These are phyloP conservation scores for Eruca vesicaria DNA, from an alignment of 441 rosid species.

Conservation along the genomic window DNA sequence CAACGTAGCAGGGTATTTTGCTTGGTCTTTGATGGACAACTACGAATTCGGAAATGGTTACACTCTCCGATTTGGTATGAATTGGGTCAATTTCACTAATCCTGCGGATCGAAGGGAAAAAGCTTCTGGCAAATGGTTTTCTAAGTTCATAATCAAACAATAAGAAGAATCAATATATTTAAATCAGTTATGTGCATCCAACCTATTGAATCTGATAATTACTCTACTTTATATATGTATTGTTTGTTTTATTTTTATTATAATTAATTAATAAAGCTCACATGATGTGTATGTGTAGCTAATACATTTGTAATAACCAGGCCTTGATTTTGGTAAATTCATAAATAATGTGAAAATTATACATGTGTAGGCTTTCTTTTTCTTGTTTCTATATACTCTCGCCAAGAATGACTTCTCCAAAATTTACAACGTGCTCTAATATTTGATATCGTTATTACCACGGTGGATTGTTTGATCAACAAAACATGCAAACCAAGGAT, in stretches of 20 bases:
- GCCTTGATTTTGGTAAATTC: neutral
- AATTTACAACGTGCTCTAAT: too few species aligned
- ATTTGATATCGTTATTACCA: too few species aligned
- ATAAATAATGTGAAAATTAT: too few species aligned
- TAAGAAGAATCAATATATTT: neutral
- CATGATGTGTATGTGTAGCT: neutral
- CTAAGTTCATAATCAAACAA: too few species aligned
- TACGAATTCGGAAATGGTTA: constrained; percentile 18
- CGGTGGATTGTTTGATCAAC: too few species aligned
- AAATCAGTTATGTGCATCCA: neutral
- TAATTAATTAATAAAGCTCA: neutral
- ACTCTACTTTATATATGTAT: neutral
- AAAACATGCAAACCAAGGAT: too few species aligned
- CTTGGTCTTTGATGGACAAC: constrained; percentile 30
- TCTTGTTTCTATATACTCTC: too few species aligned
- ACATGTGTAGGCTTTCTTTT: too few species aligned
- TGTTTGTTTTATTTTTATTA: neutral
- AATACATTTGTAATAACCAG: neutral
- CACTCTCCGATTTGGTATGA: constrained; percentile 23
- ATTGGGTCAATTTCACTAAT: constrained; percentile 32
- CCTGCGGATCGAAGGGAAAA: constrained; percentile 14
- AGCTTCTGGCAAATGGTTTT: neutral
- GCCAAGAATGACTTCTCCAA: too few species aligned
- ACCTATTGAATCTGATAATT: neutral
- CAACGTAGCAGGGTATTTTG: constrained; percentile 25